A percentile compares a stretch with the other conserved stretches of the same genome.
Conservation (phyloP, 2,329 filamentous ascomycete genomes). For the Arthroderma sp. region DNA sequence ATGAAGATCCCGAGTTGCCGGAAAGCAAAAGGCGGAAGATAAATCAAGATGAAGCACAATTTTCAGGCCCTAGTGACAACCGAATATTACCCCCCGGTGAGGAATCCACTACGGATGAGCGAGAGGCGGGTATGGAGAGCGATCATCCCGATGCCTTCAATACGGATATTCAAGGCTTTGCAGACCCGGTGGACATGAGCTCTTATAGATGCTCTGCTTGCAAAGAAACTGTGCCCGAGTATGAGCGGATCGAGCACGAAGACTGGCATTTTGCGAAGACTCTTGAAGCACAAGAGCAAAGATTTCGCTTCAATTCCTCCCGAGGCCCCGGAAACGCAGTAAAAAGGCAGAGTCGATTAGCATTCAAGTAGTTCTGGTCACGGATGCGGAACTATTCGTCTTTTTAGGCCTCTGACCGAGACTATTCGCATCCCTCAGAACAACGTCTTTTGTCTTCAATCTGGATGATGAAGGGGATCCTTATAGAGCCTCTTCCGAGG, state of each 20-base stretch:
- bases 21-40: not conserved
- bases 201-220: conserved; percentile 49
- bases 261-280: conserved; percentile 95
- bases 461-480: too few species aligned
- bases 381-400: too few species aligned
- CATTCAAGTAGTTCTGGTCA: conserved; percentile 6
- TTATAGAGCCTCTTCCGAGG: too few species aligned
- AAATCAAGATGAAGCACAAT: too few species aligned
- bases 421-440: too few species aligned
- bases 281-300: conserved; percentile 29
- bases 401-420: too few species aligned
- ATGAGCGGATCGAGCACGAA: conserved; percentile 59
- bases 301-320: not conserved
- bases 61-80: too few species aligned
- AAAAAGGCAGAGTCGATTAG: conserved; percentile 11
- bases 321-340: conserved; percentile 1
- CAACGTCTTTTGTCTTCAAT: too few species aligned
- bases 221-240: conserved; percentile 43
- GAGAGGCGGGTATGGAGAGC: too few species aligned
- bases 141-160: not conserved
- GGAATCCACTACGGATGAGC: too few species aligned
- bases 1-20: not conserved
- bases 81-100: too few species aligned
- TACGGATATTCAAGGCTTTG: not conserved
- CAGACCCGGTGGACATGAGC: not conserved